These are phyloP conservation scores for Aphanomyces stellatus DNA, from an alignment of 352 stramenopile genomes.

Conservation along the genomic window DNA sequence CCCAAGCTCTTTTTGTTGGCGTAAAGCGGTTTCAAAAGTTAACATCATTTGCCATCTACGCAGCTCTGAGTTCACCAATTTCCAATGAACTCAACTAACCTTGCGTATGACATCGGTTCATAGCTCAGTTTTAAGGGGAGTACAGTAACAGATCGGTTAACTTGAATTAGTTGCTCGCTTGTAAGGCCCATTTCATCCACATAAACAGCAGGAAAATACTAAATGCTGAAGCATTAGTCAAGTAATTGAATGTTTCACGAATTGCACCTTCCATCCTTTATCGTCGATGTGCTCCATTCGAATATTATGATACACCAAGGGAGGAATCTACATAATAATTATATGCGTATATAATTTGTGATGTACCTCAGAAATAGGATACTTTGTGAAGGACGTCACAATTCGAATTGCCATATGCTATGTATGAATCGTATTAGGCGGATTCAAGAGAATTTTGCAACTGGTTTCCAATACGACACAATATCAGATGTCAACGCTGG, in stretches of 20 bases:
- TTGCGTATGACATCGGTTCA: constrained; percentile 65
- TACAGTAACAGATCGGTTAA: constrained; percentile 44
- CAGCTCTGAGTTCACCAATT: neutral
- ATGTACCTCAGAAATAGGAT: constrained; percentile 49
- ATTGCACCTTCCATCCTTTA: constrained; percentile 30
- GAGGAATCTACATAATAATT: constrained; percentile 22
- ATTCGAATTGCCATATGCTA: constrained; percentile 51
- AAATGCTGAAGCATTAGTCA: neutral
- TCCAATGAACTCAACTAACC: constrained; percentile 5
- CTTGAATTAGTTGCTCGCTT: constrained; percentile 52
- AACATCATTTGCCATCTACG: constrained; percentile 61
- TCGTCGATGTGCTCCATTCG: constrained; percentile 45
- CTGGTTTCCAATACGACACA: constrained; percentile 68
- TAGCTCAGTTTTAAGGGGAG: constrained; percentile 63
- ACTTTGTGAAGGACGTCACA: constrained; percentile 64
- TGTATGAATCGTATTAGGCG: neutral
- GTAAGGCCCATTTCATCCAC: constrained; percentile 67
- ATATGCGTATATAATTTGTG: neutral
- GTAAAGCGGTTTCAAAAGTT: constrained; percentile 52
- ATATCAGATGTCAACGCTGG: constrained; percentile 29
- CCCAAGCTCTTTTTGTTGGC: constrained; percentile 51
- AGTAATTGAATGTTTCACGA: neutral
- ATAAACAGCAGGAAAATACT: constrained; percentile 67
- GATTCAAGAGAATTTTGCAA: neutral
- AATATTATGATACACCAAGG: constrained; percentile 61